Base-by-base conservation (phyloP, 208 protist genomes). In the Acanthamoeba pearcei region DNA sequence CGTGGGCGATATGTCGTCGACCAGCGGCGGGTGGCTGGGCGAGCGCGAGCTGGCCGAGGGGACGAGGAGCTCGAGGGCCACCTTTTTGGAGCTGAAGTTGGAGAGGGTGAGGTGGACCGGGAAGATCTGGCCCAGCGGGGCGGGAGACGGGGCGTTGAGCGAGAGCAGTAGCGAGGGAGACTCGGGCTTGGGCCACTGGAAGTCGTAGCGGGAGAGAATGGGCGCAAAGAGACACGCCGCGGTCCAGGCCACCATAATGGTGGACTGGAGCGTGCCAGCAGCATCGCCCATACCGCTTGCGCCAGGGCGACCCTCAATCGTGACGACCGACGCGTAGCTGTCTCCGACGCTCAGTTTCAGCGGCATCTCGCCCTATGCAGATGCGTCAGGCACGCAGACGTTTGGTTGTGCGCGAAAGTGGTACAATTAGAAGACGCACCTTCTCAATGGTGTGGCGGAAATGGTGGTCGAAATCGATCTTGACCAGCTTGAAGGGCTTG, bases 161-260 rank as follows among this genome's bases (percentile, higher is more conserved):
- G 80, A 88, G 19, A 88, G n/a, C 27, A 88, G 80, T 8, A 88
- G 80, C 80, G 80, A 66, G 49, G 80, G 80, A 5, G 80, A 88
- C 17, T 57, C 80, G 53, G 27, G 51, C 53, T 88, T 88, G 80
- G 80, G 80, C 80, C 80, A 88, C 51, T 88, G 80, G 29, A 88
- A 88, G 29, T 88, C 80, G 53, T 88, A 88, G 51, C 80, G 80
- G 8, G 80, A 88, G 49, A 88, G 80, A 29, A 88, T 88, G n/a
- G 80, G 80, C 51, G 80, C 35, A 66, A 66, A 88, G 80, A 88
- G 80, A 27, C 80, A 88, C 6, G 80, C 80, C 0, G 80, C 80
- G 12, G 80, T 88, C 80, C 80, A 88, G 5, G 53, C 46, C 2
- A 88, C n/a, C 80, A 88, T 88, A 27, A 88, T 88, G n/a, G 80